Percentiles rank a stretch among this genome's conserved stretches.
These are phyloP conservation scores for Sclerotinia minor DNA, from an alignment of 2,329 filamentous ascomycete genomes.

Conservation along the genomic window DNA sequence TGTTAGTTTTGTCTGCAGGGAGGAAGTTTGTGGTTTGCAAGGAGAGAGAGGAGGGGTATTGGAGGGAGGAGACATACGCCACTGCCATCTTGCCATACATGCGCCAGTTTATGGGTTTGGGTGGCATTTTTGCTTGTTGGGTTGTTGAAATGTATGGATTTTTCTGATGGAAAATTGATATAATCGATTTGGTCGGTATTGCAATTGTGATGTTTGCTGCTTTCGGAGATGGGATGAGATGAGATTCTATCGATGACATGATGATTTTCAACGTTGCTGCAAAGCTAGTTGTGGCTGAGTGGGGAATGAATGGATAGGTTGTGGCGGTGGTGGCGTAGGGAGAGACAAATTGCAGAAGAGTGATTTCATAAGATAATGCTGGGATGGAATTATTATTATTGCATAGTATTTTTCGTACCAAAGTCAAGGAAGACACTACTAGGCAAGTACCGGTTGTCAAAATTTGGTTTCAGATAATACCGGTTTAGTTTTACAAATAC, in stretches of 20 bases:
- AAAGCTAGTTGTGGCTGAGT: conserved; percentile 5
- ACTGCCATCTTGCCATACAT: conserved; percentile 69
- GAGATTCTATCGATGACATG: conserved; percentile 19
- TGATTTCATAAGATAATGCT: conserved; percentile 10
- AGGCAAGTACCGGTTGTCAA: not conserved
- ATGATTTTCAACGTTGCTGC: conserved; percentile 17
- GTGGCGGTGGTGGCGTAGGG: conserved; percentile 14
- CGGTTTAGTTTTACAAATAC: not conserved
- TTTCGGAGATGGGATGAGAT: conserved; percentile 8
- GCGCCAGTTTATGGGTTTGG: conserved; percentile 55
- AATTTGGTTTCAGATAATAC: not conserved
- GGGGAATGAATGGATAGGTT: not conserved
- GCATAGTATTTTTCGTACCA: too few species aligned
- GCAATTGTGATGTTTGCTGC: conserved; percentile 12
- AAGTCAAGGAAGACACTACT: too few species aligned
- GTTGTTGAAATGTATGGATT: not conserved
- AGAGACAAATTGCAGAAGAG: conserved; percentile 15
- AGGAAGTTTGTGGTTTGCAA: not conserved
- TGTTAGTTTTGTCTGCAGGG: conserved; percentile 22
- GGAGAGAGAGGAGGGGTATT: conserved; percentile 19
- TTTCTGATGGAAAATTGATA: not conserved
- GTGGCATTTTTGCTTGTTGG: conserved; percentile 42
- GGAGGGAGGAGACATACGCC: conserved; percentile 54
- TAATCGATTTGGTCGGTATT: not conserved
- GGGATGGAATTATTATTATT: not conserved